phyloP scores from a whole-genome alignment of 1,284 basidiomycete species.

The Apiotrichum gamsii region DNA sequence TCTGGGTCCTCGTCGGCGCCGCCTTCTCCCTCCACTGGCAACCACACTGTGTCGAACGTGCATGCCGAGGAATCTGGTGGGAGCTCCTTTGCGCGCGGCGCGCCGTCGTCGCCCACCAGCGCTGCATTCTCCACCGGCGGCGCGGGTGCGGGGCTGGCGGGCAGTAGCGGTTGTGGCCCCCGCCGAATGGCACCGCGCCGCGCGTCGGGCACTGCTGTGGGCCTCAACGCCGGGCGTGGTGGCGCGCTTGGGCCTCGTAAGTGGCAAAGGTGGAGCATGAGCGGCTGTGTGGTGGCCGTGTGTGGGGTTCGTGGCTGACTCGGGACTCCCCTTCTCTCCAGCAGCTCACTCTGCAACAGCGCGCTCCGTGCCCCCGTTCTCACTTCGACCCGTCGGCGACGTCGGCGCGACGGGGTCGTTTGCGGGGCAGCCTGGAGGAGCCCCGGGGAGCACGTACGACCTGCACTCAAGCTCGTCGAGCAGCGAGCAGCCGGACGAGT shows the following conservation, averaged over 20 bases:
- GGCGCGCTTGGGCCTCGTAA: not conserved
- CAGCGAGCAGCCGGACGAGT: conserved; percentile 28
- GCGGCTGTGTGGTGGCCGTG: too few relatives aligned
- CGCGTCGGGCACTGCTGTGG: conserved; percentile 2
- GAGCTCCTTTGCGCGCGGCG: too few relatives aligned
- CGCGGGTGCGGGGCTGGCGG: too few relatives aligned
- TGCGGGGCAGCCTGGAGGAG: too few relatives aligned
- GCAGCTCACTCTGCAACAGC: conserved; percentile 4
- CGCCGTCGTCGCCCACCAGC: too few relatives aligned
- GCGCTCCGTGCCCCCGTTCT: conserved; percentile 30
- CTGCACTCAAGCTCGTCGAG: conserved; percentile 37
- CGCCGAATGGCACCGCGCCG: not conserved
- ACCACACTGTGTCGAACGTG: too few relatives aligned
- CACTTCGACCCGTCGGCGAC: conserved; percentile 23
- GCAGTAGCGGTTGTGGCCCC: too few relatives aligned
- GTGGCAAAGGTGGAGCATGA: not conserved
- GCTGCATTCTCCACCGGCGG: not conserved
- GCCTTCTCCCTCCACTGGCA: conserved; percentile 1
- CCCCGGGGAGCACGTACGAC: conserved; percentile 5
- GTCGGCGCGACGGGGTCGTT: conserved; percentile 1
- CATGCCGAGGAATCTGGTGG: too few relatives aligned
- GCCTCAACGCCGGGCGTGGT: conserved; percentile 2
- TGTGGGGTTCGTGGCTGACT: too few relatives aligned
- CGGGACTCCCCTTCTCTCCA: too few relatives aligned
- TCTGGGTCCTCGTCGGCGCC: not conserved